Percentiles rank a stretch among this genome's conserved stretches.
These are phyloP conservation scores for Nakazawaea wyomingensis DNA, from an alignment of 805 yeast genomes.

Conservation along the genomic window DNA sequence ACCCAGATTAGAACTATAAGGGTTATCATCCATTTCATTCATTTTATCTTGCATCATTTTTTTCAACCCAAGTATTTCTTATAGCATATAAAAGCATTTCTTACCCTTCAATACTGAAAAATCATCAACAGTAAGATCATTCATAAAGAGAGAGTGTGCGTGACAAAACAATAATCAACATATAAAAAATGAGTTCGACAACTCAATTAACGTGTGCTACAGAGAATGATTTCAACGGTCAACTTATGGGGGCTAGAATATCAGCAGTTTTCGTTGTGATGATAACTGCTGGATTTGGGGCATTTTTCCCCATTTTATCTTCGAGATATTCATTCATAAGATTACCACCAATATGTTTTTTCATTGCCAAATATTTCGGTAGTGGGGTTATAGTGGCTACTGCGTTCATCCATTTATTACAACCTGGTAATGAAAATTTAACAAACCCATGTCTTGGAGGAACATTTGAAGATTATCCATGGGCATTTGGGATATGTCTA, in stretches of 20 bases:
- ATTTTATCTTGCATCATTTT: too few relatives aligned
- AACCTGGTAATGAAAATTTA: constrained; percentile 53
- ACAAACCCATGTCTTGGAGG: constrained; percentile 54
- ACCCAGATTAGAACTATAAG: too few relatives aligned
- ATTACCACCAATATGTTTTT: constrained; percentile 40
- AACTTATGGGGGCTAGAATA: constrained; percentile 39
- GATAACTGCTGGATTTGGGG: constrained; percentile 45
- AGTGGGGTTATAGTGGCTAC: constrained; percentile 77
- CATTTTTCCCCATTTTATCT: constrained; percentile 49
- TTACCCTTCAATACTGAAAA: too few relatives aligned
- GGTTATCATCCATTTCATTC: too few relatives aligned
- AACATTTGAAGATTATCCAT: constrained; percentile 37
- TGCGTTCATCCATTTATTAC: constrained; percentile 63
- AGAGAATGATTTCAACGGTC: constrained; percentile 34
- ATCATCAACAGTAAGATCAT: too few relatives aligned
- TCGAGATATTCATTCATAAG: constrained; percentile 46
- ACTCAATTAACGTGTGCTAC: constrained; percentile 25
- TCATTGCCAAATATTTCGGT: constrained; percentile 53
- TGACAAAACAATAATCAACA: neutral
- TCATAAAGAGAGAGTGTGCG: too few relatives aligned
- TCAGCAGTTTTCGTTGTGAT: constrained; percentile 51
- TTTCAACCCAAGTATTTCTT: too few relatives aligned
- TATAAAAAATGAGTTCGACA: constrained; percentile 9
- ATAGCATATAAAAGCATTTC: too few relatives aligned
- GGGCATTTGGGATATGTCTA: constrained; percentile 38